A percentile compares a stretch with the other conserved stretches of the same genome.
phyloP scores from a whole-genome alignment of 2,329 filamentous ascomycete species.

The Xylaria hypoxylon region DNA sequence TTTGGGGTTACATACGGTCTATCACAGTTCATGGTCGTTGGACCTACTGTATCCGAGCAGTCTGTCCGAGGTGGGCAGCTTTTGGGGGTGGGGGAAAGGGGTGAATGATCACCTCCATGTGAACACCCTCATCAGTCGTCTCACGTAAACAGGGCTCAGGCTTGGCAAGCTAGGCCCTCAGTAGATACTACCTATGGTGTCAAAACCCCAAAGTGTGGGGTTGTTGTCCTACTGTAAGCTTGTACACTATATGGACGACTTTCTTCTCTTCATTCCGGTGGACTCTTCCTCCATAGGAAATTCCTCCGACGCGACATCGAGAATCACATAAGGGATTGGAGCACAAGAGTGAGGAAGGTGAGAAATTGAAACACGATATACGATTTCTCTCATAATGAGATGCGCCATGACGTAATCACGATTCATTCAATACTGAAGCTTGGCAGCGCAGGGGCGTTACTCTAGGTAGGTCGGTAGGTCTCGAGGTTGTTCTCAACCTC shows the following conservation, averaged over 20 bases:
- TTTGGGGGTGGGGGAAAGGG: background rate
- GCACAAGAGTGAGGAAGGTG: background rate
- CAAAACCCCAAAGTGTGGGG: background rate
- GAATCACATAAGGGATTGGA: background rate
- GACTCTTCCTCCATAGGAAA: background rate
- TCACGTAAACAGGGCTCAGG: background rate
- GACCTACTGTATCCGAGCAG: too few relatives aligned
- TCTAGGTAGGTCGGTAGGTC: too few relatives aligned
- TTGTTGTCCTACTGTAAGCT: background rate
- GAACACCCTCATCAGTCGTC: background rate
- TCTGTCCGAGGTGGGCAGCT: constrained; percentile 20
- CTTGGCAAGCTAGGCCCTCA: too few relatives aligned
- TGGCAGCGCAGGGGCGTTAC: background rate
- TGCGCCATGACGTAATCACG: background rate
- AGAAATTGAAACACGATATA: background rate
- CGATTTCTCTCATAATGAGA: background rate
- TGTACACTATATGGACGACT: background rate
- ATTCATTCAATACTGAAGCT: background rate
- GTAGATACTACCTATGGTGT: too few relatives aligned
- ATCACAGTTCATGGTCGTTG: background rate
- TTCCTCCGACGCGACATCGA: background rate
- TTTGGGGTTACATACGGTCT: background rate
- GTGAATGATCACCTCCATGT: constrained; percentile 15
- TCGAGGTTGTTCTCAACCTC: too few relatives aligned
- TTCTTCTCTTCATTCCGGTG: background rate